These are phyloP conservation scores for Dendrocalamus sinicus DNA, from an alignment of 176 grass and related monocot species.

Conservation along the genomic window DNA sequence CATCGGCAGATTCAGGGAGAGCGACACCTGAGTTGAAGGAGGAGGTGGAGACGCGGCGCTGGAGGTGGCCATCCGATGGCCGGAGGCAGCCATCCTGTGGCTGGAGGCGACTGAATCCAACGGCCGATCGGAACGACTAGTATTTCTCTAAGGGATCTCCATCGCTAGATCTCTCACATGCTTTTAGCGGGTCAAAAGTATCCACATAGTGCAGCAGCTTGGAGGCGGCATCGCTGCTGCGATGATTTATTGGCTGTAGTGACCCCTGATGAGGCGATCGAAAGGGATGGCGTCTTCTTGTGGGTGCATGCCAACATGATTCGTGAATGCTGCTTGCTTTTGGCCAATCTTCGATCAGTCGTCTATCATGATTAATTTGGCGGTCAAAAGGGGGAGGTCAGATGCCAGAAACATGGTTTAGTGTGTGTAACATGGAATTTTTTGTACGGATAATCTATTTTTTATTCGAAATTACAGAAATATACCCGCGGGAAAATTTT, in stretches of 20 bases:
- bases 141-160: constrained; percentile 44
- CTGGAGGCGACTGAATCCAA: too few species aligned
- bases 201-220: not conserved
- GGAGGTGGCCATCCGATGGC: too few species aligned
- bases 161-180: constrained; percentile 56
- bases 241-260: constrained; percentile 8
- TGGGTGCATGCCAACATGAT: not conserved
- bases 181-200: constrained; percentile 41
- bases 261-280: not conserved
- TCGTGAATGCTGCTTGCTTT: constrained; percentile 22
- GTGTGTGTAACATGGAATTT: too few species aligned
- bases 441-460: too few species aligned
- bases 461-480: too few species aligned
- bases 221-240: not conserved
- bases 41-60: too few species aligned
- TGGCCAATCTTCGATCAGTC: not conserved
- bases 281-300: constrained; percentile 6
- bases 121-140: too few species aligned
- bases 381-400: not conserved
- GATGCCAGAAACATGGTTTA: constrained; percentile 31
- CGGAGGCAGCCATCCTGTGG: too few species aligned
- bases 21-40: too few species aligned
- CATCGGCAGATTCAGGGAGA: too few species aligned
- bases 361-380: constrained; percentile 22
- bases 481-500: too few species aligned